A percentile compares a stretch with the other conserved stretches of the same genome.
Conservation (phyloP, 2,329 filamentous ascomycete genomes). For the Tolypocladium endophyticum region DNA sequence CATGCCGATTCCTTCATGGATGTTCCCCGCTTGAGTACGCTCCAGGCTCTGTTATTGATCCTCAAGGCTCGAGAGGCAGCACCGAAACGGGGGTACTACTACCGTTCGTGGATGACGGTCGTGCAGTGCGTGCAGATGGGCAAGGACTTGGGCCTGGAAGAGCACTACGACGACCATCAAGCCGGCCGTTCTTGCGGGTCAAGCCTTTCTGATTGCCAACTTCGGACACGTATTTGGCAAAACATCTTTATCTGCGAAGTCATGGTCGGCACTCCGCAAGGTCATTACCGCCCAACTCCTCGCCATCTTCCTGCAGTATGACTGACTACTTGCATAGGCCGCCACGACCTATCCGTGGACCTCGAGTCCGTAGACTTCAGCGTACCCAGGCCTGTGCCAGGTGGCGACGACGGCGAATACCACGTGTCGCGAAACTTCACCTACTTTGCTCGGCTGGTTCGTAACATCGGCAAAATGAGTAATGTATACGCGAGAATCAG, state of each 20-base stretch:
- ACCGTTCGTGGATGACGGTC: conserved; percentile 92
- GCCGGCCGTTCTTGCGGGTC: conserved; percentile 61
- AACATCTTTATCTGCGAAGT: conserved; percentile 75
- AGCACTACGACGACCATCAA: conserved; percentile 72
- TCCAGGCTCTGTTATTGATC: conserved; percentile 79
- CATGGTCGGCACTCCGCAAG: conserved; percentile 91
- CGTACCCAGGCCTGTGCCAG: conserved; percentile 50
- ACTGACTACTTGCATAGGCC: conserved; percentile 39
- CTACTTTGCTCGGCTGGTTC: conserved; percentile 67
- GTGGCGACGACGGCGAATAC: conserved; percentile 64
- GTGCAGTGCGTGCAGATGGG: conserved; percentile 90
- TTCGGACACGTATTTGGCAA: conserved; percentile 86
- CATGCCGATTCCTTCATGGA: conserved; percentile 94
- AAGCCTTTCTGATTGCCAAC: conserved; percentile 62
- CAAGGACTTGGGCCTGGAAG: conserved; percentile 80
- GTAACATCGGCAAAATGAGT: conserved; percentile 69
- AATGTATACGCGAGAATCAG: conserved; percentile 63
- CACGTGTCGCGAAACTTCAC: conserved; percentile 74
- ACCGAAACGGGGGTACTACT: conserved; percentile 90
- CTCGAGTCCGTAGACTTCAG: conserved; percentile 67
- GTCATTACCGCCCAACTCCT: conserved; percentile 29
- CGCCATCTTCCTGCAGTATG: neutral
- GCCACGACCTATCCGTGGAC: conserved; percentile 67
- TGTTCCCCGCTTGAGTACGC: conserved; percentile 76
- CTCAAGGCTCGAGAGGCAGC: conserved; percentile 87